These are phyloP conservation scores for Apostasia shenzhenica DNA, from an alignment of 106 monocot genomes.

Conservation along the genomic window DNA sequence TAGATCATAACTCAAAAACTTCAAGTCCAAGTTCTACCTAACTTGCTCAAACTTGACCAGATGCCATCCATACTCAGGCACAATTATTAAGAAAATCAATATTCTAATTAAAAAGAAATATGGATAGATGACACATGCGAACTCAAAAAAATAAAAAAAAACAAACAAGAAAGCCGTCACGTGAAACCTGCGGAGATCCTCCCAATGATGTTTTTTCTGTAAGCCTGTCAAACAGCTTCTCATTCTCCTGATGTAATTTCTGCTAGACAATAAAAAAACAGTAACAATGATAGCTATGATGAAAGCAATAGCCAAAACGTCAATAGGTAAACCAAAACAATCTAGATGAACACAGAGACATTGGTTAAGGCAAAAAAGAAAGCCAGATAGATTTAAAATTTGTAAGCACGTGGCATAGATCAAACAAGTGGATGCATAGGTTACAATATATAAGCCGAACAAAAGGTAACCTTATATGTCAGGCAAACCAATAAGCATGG, in stretches of 20 bases:
- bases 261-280: conserved; percentile 23
- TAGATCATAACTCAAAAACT: too few species aligned
- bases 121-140: too few species aligned
- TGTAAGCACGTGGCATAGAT: too few species aligned
- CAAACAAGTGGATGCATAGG: too few species aligned
- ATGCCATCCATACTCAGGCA: too few species aligned
- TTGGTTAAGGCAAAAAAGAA: background rate
- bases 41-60: too few species aligned
- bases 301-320: background rate
- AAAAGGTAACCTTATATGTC: too few species aligned
- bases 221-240: conserved; percentile 87
- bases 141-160: background rate
- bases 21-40: too few species aligned
- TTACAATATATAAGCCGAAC: too few species aligned
- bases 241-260: conserved; percentile 98
- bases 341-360: background rate
- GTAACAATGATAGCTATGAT: background rate
- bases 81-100: too few species aligned
- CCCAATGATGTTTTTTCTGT: conserved; percentile 72
- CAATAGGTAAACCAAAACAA: background rate
- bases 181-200: conserved; percentile 53
- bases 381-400: background rate
- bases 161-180: background rate
- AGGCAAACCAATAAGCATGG: too few species aligned
- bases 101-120: too few species aligned